These are phyloP conservation scores for Colletotrichum sp. DNA, from an alignment of 2,329 filamentous ascomycete species.

Conservation along the genomic window DNA sequence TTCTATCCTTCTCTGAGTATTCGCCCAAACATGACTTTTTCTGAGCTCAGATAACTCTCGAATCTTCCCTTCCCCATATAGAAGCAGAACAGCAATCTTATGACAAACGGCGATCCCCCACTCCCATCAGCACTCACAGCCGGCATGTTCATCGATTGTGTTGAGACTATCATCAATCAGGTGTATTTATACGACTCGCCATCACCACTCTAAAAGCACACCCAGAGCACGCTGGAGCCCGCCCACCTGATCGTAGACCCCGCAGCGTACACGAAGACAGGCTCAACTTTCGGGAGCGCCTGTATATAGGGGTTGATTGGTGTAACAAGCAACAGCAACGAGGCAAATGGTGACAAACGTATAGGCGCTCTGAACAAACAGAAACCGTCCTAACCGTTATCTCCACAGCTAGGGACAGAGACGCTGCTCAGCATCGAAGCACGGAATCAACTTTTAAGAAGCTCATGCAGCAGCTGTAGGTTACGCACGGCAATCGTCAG, in stretches of 20 bases:
- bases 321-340: background rate
- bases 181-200: background rate
- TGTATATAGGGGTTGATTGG: background rate
- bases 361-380: background rate
- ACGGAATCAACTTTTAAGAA: no score
- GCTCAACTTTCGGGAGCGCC: fast-evolving
- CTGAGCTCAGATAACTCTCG: background rate
- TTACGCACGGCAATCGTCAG: no score
- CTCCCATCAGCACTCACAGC: background rate
- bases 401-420: background rate
- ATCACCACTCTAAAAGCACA: background rate
- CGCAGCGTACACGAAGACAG: background rate
- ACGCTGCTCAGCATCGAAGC: no score
- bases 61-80: background rate
- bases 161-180: background rate
- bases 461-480: no score
- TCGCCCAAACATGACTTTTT: background rate
- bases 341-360: background rate
- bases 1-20: background rate
- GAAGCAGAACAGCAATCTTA: background rate
- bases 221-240: background rate
- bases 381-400: background rate
- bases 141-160: background rate
- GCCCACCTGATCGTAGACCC: background rate
- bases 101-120: background rate